A percentile compares a stretch with the other conserved stretches of the same genome.
phyloP scores from a whole-genome alignment of 805 yeast genomes.

The Candida taoyuanica region DNA sequence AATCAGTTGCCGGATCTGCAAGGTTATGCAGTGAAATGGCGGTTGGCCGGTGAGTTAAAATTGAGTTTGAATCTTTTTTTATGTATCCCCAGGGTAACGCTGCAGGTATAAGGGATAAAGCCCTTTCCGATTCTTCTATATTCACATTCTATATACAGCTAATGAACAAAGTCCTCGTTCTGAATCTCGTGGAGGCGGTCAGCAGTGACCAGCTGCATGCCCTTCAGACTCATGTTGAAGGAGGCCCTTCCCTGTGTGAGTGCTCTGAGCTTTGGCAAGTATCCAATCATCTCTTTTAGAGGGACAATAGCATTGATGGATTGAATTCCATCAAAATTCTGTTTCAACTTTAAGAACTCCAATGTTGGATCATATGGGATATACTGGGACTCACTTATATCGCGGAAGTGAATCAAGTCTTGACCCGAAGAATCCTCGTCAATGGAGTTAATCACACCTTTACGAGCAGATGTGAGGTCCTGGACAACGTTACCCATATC shows the following conservation, averaged over 20 bases:
- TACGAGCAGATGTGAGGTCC: slow-evolving; percentile 74
- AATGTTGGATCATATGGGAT: slow-evolving; percentile 75
- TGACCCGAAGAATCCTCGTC: slow-evolving; percentile 52
- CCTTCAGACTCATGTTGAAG: slow-evolving; percentile 71
- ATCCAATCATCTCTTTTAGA: slow-evolving; percentile 85
- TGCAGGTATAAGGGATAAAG: no score
- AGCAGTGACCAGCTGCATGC: slow-evolving; percentile 62
- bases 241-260: slow-evolving; percentile 87
- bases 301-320: slow-evolving; percentile 79
- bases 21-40: no score
- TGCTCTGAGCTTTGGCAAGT: slow-evolving; percentile 69
- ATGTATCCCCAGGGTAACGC: no score
- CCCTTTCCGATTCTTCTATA: no score
- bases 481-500: slow-evolving; percentile 81
- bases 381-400: slow-evolving; percentile 57
- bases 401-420: slow-evolving; percentile 42
- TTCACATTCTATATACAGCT: no score
- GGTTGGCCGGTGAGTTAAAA: no score
- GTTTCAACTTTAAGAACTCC: slow-evolving; percentile 23
- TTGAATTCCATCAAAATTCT: slow-evolving; percentile 32
- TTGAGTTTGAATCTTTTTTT: no score
- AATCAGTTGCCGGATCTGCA: no score
- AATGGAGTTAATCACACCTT: slow-evolving; percentile 67
- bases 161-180: slow-evolving; percentile 15
- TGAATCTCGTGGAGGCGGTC: slow-evolving; percentile 42